These are phyloP conservation scores for Lunularia cruciata DNA, from an alignment of 225 moss, liverwort and hornwort species.

Conservation along the genomic window DNA sequence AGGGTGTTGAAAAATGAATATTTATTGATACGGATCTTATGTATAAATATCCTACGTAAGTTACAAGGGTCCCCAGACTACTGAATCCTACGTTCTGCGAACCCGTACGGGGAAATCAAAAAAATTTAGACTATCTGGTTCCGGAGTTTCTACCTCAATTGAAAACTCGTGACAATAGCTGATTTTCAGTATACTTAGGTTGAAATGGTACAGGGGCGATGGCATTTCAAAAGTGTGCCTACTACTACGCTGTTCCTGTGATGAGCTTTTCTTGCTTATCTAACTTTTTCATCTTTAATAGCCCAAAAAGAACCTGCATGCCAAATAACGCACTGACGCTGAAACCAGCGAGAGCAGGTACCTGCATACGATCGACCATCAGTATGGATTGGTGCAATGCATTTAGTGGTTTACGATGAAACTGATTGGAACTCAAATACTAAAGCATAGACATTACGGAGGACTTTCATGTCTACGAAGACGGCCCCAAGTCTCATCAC, in stretches of 20 bases:
- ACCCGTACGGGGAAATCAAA: constrained; percentile 20
- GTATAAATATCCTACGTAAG: not conserved
- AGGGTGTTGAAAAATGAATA: too few relatives aligned
- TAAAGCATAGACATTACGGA: too few relatives aligned
- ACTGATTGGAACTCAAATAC: too few relatives aligned
- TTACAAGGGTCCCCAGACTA: constrained; percentile 18
- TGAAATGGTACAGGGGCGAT: constrained; percentile 27
- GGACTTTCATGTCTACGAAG: too few relatives aligned
- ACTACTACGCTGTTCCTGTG: constrained; percentile 62
- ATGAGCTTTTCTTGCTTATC: constrained; percentile 97
- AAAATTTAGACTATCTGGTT: constrained; percentile 15
- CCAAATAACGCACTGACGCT: constrained; percentile 85
- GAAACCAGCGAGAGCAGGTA: constrained; percentile 88
- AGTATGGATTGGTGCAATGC: too few relatives aligned
- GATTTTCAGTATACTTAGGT: constrained; percentile 10
- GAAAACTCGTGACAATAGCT: not conserved
- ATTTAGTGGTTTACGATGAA: too few relatives aligned
- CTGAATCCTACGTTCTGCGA: constrained; percentile 3
- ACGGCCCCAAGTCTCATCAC: constrained; percentile 6
- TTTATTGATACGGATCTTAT: not conserved
- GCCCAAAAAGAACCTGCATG: constrained; percentile 75
- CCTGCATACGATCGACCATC: constrained; percentile 56
- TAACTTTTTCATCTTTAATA: constrained; percentile 86
- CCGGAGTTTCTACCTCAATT: constrained; percentile 19
- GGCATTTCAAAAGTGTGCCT: not conserved